A percentile compares a stretch with the other conserved stretches of the same genome.
Conservation (phyloP, 495 filamentous ascomycete species). For the Delitschia confertaspora region DNA sequence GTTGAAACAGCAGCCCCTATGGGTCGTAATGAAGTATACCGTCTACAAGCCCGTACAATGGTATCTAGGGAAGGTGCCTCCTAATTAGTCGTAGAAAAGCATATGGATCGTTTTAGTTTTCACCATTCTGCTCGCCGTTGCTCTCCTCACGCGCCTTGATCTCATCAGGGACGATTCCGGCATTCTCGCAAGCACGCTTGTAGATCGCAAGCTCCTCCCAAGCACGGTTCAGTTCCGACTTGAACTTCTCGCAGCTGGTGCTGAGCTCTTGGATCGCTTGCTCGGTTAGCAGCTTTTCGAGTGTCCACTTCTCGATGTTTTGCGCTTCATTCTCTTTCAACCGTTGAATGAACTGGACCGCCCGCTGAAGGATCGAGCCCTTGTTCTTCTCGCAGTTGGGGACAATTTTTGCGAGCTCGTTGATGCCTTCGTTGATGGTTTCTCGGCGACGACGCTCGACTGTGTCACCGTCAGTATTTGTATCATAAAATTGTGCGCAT, state of each 20-base stretch:
- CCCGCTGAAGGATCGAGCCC: slow-evolving; percentile 88
- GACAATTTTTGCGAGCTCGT: slow-evolving; percentile 94
- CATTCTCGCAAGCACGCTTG: slow-evolving; percentile 71
- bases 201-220: slow-evolving; percentile 74
- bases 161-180: slow-evolving; percentile 47
- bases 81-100: no score
- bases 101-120: no score
- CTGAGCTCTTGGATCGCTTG: slow-evolving; percentile 90
- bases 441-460: slow-evolving; percentile 95
- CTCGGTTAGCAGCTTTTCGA: slow-evolving; percentile 89
- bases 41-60: no score
- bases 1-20: no score
- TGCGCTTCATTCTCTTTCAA: slow-evolving; percentile 87
- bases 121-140: slow-evolving; percentile 22
- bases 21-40: no score
- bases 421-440: slow-evolving; percentile 98
- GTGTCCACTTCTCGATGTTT: slow-evolving; percentile 93
- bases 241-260: slow-evolving; percentile 79
- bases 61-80: no score
- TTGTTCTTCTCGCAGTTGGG: slow-evolving; percentile 99
- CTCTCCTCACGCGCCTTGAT: slow-evolving; percentile 27
- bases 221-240: slow-evolving; percentile 62
- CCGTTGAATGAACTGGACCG: slow-evolving; percentile 87
- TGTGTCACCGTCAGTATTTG: slow-evolving; percentile 31
- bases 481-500: not conserved